Base-by-base conservation (phyloP, 23 red algal species). In the Gracilaria gracilis region DNA sequence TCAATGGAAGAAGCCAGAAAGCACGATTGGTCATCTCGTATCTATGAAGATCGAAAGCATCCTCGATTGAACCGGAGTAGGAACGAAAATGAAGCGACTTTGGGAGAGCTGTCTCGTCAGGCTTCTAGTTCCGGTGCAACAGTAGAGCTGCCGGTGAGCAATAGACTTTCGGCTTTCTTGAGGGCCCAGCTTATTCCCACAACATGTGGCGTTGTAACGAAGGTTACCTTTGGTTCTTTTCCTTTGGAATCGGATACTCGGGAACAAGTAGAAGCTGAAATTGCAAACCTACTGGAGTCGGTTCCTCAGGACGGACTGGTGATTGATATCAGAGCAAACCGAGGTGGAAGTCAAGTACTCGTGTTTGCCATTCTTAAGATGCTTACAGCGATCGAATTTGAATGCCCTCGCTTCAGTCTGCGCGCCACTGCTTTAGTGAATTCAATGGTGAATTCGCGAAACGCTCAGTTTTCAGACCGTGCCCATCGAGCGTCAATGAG, bases 241-340 rank as follows among this genome's bases (percentile, higher is more conserved):
- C 21, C 24, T 13, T 53, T 36, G 44, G 78, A 82, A 27, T 19
- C 51, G 28, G 23, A 20, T 61, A 55, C 51, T 55, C 51, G 51
- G 9, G 12, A 24, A 12, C 24, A 82, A 20, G 47, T 82, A 17
- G 19, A 38, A 21, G 21, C 32, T n/a, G 78, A 82, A 7, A 25
- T 82, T 16, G 51, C 42, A 29, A 27, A 13, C 21, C 20, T 82
- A 21, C 51, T 82, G 48, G 1, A 2, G 49, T 35, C 33, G 12
- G 57, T 82, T 48, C 78, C 78, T 24, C 23, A 31, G 39, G 51
- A 36, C 9, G 48, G 78, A 29, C 21, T 82, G 78, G 57, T 82
- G 35, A 55, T 82, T 31, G 78, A 82, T 28, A 53, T 82, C 20
- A 48, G 78, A 35, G 44, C 35, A n/a, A 82, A 82, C 51, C 6